Conservation (phyloP, 2,329 filamentous ascomycete genomes). For the Trichoderma sp. region DNA sequence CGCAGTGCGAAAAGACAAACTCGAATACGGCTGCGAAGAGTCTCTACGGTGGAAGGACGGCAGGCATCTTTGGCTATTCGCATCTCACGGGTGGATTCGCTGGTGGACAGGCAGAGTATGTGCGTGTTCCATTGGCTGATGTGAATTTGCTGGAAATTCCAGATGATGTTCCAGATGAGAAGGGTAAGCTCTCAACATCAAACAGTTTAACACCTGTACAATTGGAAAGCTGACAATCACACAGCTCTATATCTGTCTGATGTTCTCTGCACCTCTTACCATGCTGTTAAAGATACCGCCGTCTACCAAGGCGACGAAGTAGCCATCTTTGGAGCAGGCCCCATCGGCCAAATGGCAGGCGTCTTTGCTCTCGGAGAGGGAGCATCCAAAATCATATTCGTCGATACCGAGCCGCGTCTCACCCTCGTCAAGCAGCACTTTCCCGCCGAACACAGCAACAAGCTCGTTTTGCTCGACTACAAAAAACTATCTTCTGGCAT, state of each 20-base stretch:
- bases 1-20: constrained; percentile 80
- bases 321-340: constrained; percentile 82
- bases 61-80: constrained; percentile 73
- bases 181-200: constrained; percentile 46
- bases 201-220: not conserved
- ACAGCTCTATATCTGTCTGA: constrained; percentile 73
- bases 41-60: constrained; percentile 78
- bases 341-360: constrained; percentile 82
- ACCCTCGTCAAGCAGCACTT: constrained; percentile 67
- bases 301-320: constrained; percentile 77
- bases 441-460: constrained; percentile 47
- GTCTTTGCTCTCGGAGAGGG: constrained; percentile 75
- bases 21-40: constrained; percentile 68
- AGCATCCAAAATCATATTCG: constrained; percentile 73
- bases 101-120: constrained; percentile 84
- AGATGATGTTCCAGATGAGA: constrained; percentile 79
- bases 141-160: constrained; percentile 81
- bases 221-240: not conserved
- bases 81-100: constrained; percentile 86
- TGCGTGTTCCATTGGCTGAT: constrained; percentile 77
- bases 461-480: constrained; percentile 71
- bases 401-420: constrained; percentile 66
- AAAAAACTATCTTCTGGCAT: constrained; percentile 60
- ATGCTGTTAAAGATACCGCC: constrained; percentile 79
- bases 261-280: constrained; percentile 76